Evolutionary conservation across 169 alveolate species (phyloP).

Genomic region (Cryptosporidium felis): DNA sequence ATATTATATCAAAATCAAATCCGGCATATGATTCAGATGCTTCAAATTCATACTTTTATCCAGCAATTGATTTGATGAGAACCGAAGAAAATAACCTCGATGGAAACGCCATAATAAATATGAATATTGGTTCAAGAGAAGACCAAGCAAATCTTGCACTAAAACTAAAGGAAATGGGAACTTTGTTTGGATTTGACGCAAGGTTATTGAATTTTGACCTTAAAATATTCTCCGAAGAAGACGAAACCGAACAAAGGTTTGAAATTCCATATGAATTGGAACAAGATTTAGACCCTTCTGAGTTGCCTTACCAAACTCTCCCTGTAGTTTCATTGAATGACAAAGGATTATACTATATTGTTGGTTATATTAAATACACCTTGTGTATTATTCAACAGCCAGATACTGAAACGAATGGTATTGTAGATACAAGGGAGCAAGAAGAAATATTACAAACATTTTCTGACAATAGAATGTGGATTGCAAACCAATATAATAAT

Average conservation of each 20-base stretch:
- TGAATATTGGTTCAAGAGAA: constrained; percentile 22
- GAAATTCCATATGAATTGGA: constrained; percentile 88
- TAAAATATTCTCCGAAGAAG: constrained; percentile 61
- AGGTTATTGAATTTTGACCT: constrained; percentile 52
- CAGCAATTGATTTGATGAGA: constrained; percentile 55
- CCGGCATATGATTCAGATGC: constrained; percentile 54
- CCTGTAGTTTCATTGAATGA: constrained; percentile 86
- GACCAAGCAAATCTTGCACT: constrained; percentile 65
- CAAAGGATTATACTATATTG: constrained; percentile 87
- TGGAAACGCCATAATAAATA: background rate
- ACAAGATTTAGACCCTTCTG: constrained; percentile 83
- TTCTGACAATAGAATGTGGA: constrained; percentile 63
- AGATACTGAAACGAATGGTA: background rate
- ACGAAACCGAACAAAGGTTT: constrained; percentile 76
- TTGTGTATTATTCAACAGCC: constrained; percentile 78
- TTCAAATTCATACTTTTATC: constrained; percentile 52
- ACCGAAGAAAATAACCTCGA: background rate
- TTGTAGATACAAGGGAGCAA: constrained; percentile 31
- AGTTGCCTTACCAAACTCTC: constrained; percentile 84
- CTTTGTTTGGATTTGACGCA: constrained; percentile 67
- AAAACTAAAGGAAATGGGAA: constrained; percentile 51
- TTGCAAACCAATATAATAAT: constrained; percentile 57
- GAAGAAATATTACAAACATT: constrained; percentile 51
- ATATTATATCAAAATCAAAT: constrained; percentile 1
- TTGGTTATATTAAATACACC: constrained; percentile 85